phyloP scores from a whole-genome alignment of 2,329 filamentous ascomycete species.

The Drechslera avenae region DNA sequence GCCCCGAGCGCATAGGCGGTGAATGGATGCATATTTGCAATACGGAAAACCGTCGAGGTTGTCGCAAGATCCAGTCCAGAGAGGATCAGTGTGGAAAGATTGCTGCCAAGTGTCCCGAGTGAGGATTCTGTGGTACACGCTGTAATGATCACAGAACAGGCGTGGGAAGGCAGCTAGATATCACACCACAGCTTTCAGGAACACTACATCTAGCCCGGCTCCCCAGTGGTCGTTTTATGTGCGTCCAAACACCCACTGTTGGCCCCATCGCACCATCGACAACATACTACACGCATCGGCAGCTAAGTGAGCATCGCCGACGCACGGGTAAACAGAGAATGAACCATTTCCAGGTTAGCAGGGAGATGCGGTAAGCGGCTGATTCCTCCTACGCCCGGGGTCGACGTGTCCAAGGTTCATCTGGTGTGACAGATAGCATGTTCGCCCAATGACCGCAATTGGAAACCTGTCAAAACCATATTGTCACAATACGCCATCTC shows the following conservation, averaged over 20 bases:
- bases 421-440: conserved; percentile 6
- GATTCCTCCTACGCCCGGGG: neutral
- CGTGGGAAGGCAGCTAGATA: conserved; percentile 22
- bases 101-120: conserved; percentile 1
- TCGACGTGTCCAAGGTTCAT: conserved; percentile 3
- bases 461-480: conserved; percentile 8
- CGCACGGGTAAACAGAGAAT: no score
- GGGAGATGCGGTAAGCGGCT: neutral
- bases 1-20: conserved; percentile 46
- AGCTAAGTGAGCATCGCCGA: conserved; percentile 8
- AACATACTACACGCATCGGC: conserved; percentile 6
- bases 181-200: conserved; percentile 10
- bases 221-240: conserved; percentile 25
- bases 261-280: conserved; percentile 9
- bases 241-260: conserved; percentile 9
- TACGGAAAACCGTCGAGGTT: neutral
- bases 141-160: conserved; percentile 6
- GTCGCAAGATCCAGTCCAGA: conserved; percentile 1
- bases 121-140: conserved; percentile 3
- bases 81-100: neutral
- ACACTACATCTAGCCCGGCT: conserved; percentile 25
- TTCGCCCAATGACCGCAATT: conserved; percentile 12
- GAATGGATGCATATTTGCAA: conserved; percentile 48
- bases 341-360: neutral
- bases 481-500: conserved; percentile 4